Conservation (phyloP, 2,329 filamentous ascomycete genomes). For the Lithohypha guttulata region DNA sequence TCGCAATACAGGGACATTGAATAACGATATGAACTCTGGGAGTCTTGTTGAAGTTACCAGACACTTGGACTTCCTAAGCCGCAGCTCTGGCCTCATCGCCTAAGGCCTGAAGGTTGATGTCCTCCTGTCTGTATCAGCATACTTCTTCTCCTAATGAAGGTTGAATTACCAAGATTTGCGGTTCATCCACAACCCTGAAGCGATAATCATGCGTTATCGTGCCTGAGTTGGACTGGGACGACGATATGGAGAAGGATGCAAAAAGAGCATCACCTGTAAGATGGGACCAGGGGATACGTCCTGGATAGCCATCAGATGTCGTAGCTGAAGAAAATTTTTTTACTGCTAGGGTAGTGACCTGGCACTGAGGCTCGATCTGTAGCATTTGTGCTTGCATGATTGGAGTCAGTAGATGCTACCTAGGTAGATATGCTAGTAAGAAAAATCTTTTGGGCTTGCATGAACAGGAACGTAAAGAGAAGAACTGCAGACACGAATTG, state of each 20-base stretch:
- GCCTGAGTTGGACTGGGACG: background rate
- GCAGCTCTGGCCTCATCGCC: conserved; percentile 21
- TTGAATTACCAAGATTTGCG: conserved; percentile 28
- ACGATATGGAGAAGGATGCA: conserved; percentile 27
- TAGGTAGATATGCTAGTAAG: conserved; percentile 1
- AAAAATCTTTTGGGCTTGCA: background rate
- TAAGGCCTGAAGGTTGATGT: conserved; percentile 30
- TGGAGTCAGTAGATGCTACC: background rate
- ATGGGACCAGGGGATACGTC: conserved; percentile 36
- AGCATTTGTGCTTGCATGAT: conserved; percentile 36
- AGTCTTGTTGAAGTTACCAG: conserved; percentile 17
- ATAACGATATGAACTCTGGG: conserved; percentile 32
- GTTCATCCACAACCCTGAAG: conserved; percentile 28
- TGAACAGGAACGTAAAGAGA: background rate
- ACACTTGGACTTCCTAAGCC: conserved; percentile 13
- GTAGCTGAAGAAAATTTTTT: conserved; percentile 38
- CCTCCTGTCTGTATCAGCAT: conserved; percentile 28
- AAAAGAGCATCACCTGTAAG: conserved; percentile 29
- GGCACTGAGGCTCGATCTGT: conserved; percentile 30
- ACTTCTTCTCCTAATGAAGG: background rate
- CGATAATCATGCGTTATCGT: conserved; percentile 16
- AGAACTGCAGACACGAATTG: too few species aligned
- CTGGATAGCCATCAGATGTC: conserved; percentile 27
- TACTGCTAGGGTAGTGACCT: conserved; percentile 34
- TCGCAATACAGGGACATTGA: conserved; percentile 35